These are phyloP conservation scores for Candida bentonensis DNA, from an alignment of 805 yeast species.

Conservation along the genomic window DNA sequence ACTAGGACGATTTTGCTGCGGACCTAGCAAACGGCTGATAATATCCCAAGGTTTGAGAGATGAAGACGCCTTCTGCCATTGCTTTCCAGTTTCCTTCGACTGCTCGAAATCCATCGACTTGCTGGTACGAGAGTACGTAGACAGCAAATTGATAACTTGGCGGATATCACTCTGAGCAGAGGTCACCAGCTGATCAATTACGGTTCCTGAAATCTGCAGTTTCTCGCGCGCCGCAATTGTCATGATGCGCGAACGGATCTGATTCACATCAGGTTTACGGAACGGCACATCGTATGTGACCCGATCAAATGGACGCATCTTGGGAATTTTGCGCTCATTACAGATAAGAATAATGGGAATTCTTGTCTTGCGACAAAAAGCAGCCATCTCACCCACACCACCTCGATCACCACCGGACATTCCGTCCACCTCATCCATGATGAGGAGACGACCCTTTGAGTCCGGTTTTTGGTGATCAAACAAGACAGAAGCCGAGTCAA, in stretches of 20 bases:
- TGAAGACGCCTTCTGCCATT: constrained; percentile 85
- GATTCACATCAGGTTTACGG: constrained; percentile 75
- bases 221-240: constrained; percentile 81
- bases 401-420: constrained; percentile 99
- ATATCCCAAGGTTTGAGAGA: constrained; percentile 81
- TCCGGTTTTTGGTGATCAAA: background rate
- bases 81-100: constrained; percentile 42
- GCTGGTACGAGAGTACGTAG: constrained; percentile 69
- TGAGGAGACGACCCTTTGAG: constrained; percentile 57
- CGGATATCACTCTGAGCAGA: constrained; percentile 86
- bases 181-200: constrained; percentile 71
- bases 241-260: constrained; percentile 72
- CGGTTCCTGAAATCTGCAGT: constrained; percentile 62
- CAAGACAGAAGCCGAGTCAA: constrained; percentile 63
- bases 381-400: constrained; percentile 90
- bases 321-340: constrained; percentile 83
- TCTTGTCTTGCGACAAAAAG: constrained; percentile 67
- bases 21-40: constrained; percentile 45
- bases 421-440: constrained; percentile 99
- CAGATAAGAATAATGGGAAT: constrained; percentile 90
- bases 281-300: constrained; percentile 69
- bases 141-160: constrained; percentile 79
- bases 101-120: constrained; percentile 48
- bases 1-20: constrained; percentile 20
- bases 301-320: constrained; percentile 90